These are phyloP conservation scores for Lasiodiplodia hormozganensis DNA, from an alignment of 2,329 filamentous ascomycete genomes.

Conservation along the genomic window DNA sequence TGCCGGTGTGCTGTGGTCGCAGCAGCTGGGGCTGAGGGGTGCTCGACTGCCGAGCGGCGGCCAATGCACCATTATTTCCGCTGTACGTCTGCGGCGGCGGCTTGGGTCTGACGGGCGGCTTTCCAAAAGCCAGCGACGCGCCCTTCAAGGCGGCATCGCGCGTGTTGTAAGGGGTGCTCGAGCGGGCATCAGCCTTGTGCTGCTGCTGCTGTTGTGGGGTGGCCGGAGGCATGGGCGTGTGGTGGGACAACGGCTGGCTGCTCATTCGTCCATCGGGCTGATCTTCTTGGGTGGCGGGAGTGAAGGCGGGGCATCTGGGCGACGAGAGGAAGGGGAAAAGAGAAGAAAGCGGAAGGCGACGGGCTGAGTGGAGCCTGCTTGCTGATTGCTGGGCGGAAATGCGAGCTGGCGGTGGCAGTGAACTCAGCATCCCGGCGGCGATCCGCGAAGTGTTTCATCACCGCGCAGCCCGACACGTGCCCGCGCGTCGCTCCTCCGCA, in stretches of 20 bases:
- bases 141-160: slow-evolving; percentile 57
- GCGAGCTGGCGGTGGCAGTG: slow-evolving; percentile 16
- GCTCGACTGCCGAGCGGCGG: slow-evolving; percentile 44
- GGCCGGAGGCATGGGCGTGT: slow-evolving; percentile 38
- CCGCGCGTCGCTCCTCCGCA: slow-evolving; percentile 8
- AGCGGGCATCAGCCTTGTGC: slow-evolving; percentile 39
- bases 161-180: slow-evolving; percentile 47
- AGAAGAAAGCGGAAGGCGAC: not conserved
- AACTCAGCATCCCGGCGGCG: not conserved
- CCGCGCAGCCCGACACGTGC: slow-evolving; percentile 10
- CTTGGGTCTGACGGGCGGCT: slow-evolving; percentile 51
- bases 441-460: slow-evolving; percentile 4
- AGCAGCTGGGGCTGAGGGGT: slow-evolving; percentile 25
- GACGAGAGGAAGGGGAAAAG: not conserved
- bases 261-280: slow-evolving; percentile 48
- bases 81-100: slow-evolving; percentile 49
- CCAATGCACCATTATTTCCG: slow-evolving; percentile 51
- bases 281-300: slow-evolving; percentile 2
- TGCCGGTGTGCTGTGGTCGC: slow-evolving; percentile 22
- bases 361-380: slow-evolving; percentile 1
- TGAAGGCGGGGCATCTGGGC: slow-evolving; percentile 14
- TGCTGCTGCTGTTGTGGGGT: slow-evolving; percentile 40
- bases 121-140: slow-evolving; percentile 57
- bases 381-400: not conserved
- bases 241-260: slow-evolving; percentile 34